Evolutionary conservation across 2,329 filamentous ascomycete species (phyloP).

Genomic region (Ciborinia camelliae): DNA sequence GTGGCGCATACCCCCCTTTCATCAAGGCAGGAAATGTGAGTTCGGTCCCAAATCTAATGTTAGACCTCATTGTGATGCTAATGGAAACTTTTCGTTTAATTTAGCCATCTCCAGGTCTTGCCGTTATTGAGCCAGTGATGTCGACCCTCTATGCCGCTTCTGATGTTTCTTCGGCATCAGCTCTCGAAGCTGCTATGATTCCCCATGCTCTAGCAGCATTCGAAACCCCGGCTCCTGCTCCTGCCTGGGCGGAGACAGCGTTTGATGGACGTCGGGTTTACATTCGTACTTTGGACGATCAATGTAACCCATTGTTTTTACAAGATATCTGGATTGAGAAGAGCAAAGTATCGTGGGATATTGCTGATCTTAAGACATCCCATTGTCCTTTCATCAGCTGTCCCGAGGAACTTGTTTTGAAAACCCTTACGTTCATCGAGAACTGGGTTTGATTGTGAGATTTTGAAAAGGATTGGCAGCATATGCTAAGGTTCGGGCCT

Average conservation of each 20-base stretch:
- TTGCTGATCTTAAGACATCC: neutral
- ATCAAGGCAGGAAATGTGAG: neutral
- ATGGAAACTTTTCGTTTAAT: neutral
- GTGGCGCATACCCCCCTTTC: neutral
- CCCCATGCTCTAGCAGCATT: neutral
- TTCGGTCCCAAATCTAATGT: no score
- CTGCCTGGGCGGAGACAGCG: neutral
- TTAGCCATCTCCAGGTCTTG: neutral
- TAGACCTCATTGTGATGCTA: neutral
- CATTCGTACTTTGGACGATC: neutral
- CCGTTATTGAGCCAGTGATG: neutral
- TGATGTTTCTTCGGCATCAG: neutral
- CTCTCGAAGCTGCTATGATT: neutral
- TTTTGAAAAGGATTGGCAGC: no score
- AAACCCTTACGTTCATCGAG: neutral
- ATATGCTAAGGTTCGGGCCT: no score
- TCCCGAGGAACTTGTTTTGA: neutral
- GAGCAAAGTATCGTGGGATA: neutral
- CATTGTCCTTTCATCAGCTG: slow-evolving; percentile 1
- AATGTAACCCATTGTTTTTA: neutral
- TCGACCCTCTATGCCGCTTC: neutral
- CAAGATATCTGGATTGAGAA: neutral
- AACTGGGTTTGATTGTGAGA: neutral
- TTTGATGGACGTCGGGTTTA: neutral
- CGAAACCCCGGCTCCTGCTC: neutral